Percentiles rank a stretch among this genome's conserved stretches.
Evolutionary conservation across 306 rosid genomes (phyloP).

Genomic region (Vigna hirtella): DNA sequence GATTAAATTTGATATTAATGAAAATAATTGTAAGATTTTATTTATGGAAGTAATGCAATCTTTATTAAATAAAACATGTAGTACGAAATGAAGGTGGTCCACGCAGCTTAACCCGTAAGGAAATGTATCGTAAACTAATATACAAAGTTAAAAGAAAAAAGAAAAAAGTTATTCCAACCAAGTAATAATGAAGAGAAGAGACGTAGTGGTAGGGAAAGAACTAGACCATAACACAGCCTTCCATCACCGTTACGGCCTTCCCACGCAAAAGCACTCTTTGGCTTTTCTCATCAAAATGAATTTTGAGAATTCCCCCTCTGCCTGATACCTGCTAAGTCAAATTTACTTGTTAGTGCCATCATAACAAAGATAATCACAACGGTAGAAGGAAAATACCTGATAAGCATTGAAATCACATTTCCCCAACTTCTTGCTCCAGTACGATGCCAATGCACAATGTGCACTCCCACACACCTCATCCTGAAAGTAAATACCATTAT

Average conservation of each 20-base stretch:
- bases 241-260: constrained; percentile 66
- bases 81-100: too few relatives aligned
- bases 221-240: constrained; percentile 62
- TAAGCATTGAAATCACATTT: constrained; percentile 72
- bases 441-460: constrained; percentile 70
- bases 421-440: constrained; percentile 76
- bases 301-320: constrained; percentile 65
- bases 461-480: constrained; percentile 79
- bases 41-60: too few relatives aligned
- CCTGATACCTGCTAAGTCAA: constrained; percentile 63
- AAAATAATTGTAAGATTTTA: too few relatives aligned
- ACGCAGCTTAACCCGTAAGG: too few relatives aligned
- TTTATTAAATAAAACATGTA: too few relatives aligned
- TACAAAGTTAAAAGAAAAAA: too few relatives aligned
- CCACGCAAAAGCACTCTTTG: constrained; percentile 70
- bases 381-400: constrained; percentile 50
- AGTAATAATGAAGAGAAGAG: too few relatives aligned
- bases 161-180: too few relatives aligned
- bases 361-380: constrained; percentile 3
- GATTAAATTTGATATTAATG: too few relatives aligned
- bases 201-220: neutral
- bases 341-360: neutral
- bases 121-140: too few relatives aligned
- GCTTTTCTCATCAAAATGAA: constrained; percentile 65
- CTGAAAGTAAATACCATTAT: constrained; percentile 39